A percentile compares a stretch with the other conserved stretches of the same genome.
Conservation (phyloP, 1,284 basidiomycete genomes). For the Pholiota adiposa region DNA sequence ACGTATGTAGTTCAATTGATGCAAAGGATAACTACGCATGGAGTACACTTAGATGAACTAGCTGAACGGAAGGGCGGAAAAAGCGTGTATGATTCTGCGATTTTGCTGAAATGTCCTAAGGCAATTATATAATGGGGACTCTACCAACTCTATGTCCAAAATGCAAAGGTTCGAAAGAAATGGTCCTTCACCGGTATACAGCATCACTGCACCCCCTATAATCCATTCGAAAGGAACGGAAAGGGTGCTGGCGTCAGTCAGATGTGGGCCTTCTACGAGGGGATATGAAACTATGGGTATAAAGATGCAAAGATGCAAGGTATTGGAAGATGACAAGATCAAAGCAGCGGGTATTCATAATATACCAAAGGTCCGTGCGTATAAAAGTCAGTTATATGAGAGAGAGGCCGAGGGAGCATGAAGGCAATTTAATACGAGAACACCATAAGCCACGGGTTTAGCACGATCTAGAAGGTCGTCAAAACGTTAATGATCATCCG, state of each 20-base stretch:
- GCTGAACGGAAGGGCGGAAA: neutral
- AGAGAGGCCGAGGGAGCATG: neutral
- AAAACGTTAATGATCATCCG: conserved; percentile 14
- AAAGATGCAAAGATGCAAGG: neutral
- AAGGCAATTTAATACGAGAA: conserved; percentile 60
- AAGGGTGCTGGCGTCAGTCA: neutral
- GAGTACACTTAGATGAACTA: neutral
- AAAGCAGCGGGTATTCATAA: neutral
- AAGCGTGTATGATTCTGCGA: neutral
- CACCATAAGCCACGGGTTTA: conserved; percentile 82
- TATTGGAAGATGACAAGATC: neutral
- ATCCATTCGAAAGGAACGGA: neutral
- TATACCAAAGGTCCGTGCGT: neutral
- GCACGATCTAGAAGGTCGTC: conserved; percentile 54
- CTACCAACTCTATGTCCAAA: neutral
- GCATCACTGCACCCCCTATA: neutral
- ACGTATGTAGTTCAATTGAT: neutral
- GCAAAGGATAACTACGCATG: neutral
- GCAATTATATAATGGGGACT: neutral
- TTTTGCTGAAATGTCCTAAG: neutral
- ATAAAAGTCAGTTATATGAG: neutral
- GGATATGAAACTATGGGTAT: neutral
- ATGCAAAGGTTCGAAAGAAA: neutral
- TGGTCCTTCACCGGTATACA: neutral
- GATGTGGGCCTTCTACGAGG: neutral